Base-by-base conservation (phyloP, 129 eudicot genomes). In the Helichrysum umbraculigerum region DNA sequence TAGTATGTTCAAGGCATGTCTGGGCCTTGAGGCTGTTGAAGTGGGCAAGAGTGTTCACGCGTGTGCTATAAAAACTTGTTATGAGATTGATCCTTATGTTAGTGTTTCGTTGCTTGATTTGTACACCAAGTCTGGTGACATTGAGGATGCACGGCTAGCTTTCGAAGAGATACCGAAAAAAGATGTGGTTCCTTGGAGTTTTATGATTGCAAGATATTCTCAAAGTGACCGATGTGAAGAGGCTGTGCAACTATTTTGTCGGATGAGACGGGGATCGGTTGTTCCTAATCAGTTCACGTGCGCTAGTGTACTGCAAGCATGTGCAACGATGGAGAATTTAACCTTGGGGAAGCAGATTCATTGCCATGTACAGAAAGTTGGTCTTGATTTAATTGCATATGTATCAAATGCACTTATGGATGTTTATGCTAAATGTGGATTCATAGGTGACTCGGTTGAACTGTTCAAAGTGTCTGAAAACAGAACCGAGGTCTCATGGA, bases 101-200 rank as follows among this genome's bases (percentile, higher is more conserved):
- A 86, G 87, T 35, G 84, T 87, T 66, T 81, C 92, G 0, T 83
- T 91, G 65, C 97, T 91, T 61, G 96, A 91, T 44, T 60, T 89
- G 82, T 91, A 91, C 73, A 85, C 89, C 14, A 84, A 76, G 58
- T 85, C 77, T 51, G 90, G 89, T 22, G 90, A 81, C 68, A 81
- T 91, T 29, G 72, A 71, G 12, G 96, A 87, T 70, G 96, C 92
- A 77, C 65, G 68, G 5, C 63, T 8, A 1, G 87, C 86, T 5
- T 91, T 91, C 44, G 85, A 89, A 60, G 92, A 87, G 54, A 87
- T 85, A 59, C 92, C 90, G 7, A 82, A 85, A 68, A 80, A 83
- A 42, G 88, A 89, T 68, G 95, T 91, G 72, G 80, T 91, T 32
- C 82, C 92, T 10, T 91, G 97, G 97, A 91, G 97, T 80, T 88